These are phyloP conservation scores for Ogataea populi-albae DNA, from an alignment of 805 yeast species.

Conservation along the genomic window DNA sequence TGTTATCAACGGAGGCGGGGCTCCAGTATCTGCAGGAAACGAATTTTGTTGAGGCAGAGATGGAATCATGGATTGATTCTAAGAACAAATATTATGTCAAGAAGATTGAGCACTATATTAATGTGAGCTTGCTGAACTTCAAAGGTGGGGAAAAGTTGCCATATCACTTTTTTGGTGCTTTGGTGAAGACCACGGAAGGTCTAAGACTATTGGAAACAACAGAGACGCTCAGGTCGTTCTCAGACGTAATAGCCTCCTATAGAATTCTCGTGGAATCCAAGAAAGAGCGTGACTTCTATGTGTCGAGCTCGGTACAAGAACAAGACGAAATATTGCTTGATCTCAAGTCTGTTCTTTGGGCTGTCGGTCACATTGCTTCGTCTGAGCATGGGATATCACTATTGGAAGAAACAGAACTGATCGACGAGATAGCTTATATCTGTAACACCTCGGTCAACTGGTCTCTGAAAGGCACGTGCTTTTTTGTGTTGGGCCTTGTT, in stretches of 20 bases:
- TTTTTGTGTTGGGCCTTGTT: conserved; percentile 71
- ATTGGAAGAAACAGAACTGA: conserved; percentile 45
- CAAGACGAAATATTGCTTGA: conserved; percentile 39
- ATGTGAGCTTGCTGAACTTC: conserved; percentile 19
- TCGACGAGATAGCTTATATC: conserved; percentile 52
- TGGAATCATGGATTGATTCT: conserved; percentile 61
- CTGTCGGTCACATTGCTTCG: conserved; percentile 79
- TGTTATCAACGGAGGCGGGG: conserved; percentile 67
- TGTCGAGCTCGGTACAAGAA: conserved; percentile 17
- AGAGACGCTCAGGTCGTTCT: conserved; percentile 25
- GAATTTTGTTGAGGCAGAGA: conserved; percentile 61
- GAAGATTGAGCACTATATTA: conserved; percentile 43
- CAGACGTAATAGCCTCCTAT: conserved; percentile 19
- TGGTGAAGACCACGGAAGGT: conserved; percentile 82
- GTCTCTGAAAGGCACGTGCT: conserved; percentile 73
- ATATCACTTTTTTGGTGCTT: conserved; percentile 72
- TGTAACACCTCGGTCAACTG: conserved; percentile 47
- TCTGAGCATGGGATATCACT: conserved; percentile 64
- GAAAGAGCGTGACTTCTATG: conserved; percentile 21
- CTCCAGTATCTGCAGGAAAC: conserved; percentile 58
- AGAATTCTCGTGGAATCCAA: conserved; percentile 13
- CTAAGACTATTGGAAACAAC: conserved; percentile 48
- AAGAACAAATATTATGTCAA: conserved; percentile 46
- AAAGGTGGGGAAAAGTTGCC: conserved; percentile 36
- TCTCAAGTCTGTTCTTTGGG: conserved; percentile 80